Evolutionary conservation across 2,329 filamentous ascomycete species (phyloP), one percentile per base, ranked within the genome.

Genomic region (Penicillium sp.): DNA sequence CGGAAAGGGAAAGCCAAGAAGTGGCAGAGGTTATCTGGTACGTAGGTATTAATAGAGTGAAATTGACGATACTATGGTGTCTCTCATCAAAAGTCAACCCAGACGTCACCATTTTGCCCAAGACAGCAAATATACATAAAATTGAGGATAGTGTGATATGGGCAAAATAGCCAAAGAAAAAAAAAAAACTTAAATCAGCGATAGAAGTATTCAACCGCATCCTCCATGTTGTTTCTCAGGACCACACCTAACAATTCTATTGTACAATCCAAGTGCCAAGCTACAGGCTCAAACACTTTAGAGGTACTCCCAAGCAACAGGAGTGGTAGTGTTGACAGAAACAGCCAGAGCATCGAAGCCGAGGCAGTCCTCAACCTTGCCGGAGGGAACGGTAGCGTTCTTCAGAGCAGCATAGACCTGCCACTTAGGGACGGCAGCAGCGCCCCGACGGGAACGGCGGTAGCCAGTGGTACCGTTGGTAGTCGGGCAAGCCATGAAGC

Each of bases 401-500:
- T 68, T 57, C 44, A 74, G 62, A 49, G 69, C 68, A 25, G 72
- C 74, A 59, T 72, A 79, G 2, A 80, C 74, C 65, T 78, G 73
- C 66, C 70, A 78, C 29, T 58, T 58, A 27, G 55, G 58, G 29
- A 53, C 60, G 7, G 58, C 55, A 31, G 62, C 27, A 49, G 50
- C 55, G 49, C 21, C 38, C 12, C 61, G 59, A 47, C 58, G 45
- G 19, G 47, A 23, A 53, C 45, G 53, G 45, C 57, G 55, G 17
- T 49, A 35, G 19, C 31, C 17, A n/a, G 49, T 19, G 33, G 59
- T 62, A 21, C 53, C 35, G 36, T 58, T 63, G 23, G 62, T 38
- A 33, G 55, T 59, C 9, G 76, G 77, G 62, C 78, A 80, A 25
- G 76, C 78, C 67, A 78, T 74, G 59, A 79, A 75, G 19, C 74